Evolutionary conservation across 169 alveolate species (phyloP).

Genomic region (Babesia ovata): DNA sequence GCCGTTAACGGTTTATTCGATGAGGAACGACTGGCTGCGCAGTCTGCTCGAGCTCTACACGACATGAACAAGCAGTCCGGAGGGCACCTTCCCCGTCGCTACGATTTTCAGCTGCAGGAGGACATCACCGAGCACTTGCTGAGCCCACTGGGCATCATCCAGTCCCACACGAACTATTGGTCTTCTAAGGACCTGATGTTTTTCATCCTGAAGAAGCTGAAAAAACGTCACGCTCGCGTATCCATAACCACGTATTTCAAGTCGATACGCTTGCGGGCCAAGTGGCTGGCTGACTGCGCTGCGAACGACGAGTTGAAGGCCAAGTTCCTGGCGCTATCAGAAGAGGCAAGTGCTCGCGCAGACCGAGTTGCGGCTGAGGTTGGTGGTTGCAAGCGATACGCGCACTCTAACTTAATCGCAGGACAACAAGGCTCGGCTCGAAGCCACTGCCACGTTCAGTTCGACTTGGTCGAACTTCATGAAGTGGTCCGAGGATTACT

Average conservation of each 20-base stretch:
- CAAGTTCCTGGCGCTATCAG: constrained; percentile 51
- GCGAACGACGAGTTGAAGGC: constrained; percentile 36
- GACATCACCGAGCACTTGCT: constrained; percentile 84
- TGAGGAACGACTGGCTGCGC: constrained; percentile 17
- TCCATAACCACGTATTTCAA: constrained; percentile 49
- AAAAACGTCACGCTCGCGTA: constrained; percentile 27
- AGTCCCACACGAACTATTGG: constrained; percentile 84
- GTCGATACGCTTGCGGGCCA: constrained; percentile 41
- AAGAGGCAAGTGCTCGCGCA: constrained; percentile 42
- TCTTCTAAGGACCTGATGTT: constrained; percentile 80
- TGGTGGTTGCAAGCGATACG: background rate
- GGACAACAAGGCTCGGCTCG: constrained; percentile 27
- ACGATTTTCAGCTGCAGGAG: constrained; percentile 82
- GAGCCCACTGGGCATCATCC: constrained; percentile 81
- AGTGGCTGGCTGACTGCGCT: constrained; percentile 42
- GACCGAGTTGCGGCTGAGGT: constrained; percentile 54
- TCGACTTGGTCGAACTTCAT: constrained; percentile 24
- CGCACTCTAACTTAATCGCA: background rate
- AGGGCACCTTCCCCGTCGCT: constrained; percentile 47
- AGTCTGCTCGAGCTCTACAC: constrained; percentile 21
- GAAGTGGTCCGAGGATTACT: constrained; percentile 12
- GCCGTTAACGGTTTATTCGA: constrained; percentile 11
- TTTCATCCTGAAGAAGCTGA: constrained; percentile 68
- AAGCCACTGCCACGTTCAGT: constrained; percentile 2
- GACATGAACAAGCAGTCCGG: constrained; percentile 36